A percentile compares a stretch with the other conserved stretches of the same genome.
Conservation (phyloP, 2,329 filamentous ascomycete genomes). For the Alternaria gaisen region DNA sequence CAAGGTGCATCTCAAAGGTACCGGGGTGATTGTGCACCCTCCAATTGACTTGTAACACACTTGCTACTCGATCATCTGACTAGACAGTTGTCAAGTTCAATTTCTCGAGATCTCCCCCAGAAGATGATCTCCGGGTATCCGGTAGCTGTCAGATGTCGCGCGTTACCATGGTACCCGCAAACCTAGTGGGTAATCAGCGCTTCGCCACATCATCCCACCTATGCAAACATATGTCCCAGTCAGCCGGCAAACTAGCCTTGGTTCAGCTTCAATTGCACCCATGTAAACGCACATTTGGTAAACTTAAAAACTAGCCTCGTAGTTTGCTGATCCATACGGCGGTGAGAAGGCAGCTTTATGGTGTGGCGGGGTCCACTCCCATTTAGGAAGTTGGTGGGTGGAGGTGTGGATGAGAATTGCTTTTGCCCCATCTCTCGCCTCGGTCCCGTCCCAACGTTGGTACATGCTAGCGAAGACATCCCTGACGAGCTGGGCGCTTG, state of each 20-base stretch:
- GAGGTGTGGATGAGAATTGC: constrained; percentile 1
- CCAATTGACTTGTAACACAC: neutral
- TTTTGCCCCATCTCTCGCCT: constrained; percentile 2
- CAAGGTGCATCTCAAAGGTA: neutral
- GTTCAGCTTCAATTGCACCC: neutral
- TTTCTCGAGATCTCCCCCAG: neutral
- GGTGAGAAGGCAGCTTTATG: neutral
- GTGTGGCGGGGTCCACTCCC: constrained; percentile 2
- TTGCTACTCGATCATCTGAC: neutral
- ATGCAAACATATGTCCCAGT: neutral
- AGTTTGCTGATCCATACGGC: neutral
- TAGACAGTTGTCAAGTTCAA: neutral
- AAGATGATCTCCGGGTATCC: neutral
- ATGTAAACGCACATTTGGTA: neutral
- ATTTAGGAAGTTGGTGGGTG: constrained; percentile 1
- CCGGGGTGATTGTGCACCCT: neutral
- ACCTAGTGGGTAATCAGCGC: neutral
- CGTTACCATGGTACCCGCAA: constrained; percentile 3
- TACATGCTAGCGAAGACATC: constrained; percentile 5
- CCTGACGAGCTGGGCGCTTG: neutral
- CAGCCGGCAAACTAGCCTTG: neutral
- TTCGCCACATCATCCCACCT: neutral
- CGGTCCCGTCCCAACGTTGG: constrained; percentile 8
- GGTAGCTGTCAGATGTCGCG: constrained; percentile 3
- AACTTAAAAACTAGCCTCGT: constrained; percentile 1